Conservation (phyloP, 768 basidiomycete genomes). For the Phanerochaete carnosa region DNA sequence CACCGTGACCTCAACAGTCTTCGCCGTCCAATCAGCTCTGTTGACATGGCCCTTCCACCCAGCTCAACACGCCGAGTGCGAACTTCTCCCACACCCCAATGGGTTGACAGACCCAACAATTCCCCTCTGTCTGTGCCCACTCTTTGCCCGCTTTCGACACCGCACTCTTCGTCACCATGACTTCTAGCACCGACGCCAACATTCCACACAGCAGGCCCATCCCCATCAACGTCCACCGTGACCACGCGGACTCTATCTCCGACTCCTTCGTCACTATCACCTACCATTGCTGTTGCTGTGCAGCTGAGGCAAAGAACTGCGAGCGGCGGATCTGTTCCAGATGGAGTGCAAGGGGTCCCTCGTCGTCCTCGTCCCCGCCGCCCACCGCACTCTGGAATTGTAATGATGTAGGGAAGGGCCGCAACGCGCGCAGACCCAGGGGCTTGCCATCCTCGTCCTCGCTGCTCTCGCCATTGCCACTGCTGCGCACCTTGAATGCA, state of each 20-base stretch:
- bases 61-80: too few species aligned
- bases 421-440: constrained; percentile 65
- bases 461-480: not conserved
- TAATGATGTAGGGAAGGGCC: constrained; percentile 21
- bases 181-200: constrained; percentile 25
- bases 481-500: not conserved
- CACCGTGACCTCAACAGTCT: too few species aligned
- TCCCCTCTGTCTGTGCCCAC: not conserved
- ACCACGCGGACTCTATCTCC: constrained; percentile 50
- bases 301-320: constrained; percentile 40
- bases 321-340: constrained; percentile 78
- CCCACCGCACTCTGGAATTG: constrained; percentile 13
- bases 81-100: too few species aligned
- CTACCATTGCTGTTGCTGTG: constrained; percentile 52
- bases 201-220: constrained; percentile 62
- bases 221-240: constrained; percentile 47
- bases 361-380: constrained; percentile 45
- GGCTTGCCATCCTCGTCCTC: constrained; percentile 59
- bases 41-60: too few species aligned
- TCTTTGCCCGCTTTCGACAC: not conserved
- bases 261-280: constrained; percentile 74
- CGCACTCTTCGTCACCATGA: constrained; percentile 14
- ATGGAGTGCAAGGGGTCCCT: constrained; percentile 67
- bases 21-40: too few species aligned
- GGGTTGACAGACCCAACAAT: too few species aligned